phyloP scores from a whole-genome alignment of 2,329 filamentous ascomycete genomes.

The Diplodia mutila region DNA sequence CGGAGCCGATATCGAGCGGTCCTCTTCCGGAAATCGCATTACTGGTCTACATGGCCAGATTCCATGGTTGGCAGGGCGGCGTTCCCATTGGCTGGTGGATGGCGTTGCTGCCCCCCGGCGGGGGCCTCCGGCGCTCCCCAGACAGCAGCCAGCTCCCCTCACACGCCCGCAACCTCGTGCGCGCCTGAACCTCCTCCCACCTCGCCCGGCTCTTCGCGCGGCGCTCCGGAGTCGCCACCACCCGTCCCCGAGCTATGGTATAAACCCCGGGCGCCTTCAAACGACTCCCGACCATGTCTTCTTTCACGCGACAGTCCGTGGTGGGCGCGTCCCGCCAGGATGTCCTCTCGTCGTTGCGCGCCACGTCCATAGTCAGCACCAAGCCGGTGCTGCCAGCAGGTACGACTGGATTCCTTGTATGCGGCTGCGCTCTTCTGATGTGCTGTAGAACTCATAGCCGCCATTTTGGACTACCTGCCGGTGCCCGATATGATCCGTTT shows the following conservation, averaged over 20 bases:
- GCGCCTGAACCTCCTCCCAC: background rate
- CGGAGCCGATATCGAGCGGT: background rate
- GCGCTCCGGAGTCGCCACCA: background rate
- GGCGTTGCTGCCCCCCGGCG: slow-evolving; percentile 3
- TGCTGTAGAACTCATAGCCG: slow-evolving; percentile 75
- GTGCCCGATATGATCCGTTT: slow-evolving; percentile 83
- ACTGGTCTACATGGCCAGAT: background rate
- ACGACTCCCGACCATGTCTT: slow-evolving; percentile 26
- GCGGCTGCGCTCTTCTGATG: background rate
- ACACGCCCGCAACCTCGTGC: slow-evolving; percentile 9
- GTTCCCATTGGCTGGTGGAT: slow-evolving; percentile 8
- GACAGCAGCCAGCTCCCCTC: slow-evolving; percentile 18
- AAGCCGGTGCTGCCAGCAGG: slow-evolving; percentile 83
- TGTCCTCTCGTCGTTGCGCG: slow-evolving; percentile 76
- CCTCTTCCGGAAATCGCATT: background rate
- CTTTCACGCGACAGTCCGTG: slow-evolving; percentile 41
- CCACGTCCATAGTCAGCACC: slow-evolving; percentile 76
- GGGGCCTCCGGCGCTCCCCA: slow-evolving; percentile 17
- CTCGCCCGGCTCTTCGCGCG: background rate
- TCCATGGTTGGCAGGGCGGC: background rate
- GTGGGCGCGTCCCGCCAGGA: slow-evolving; percentile 39
- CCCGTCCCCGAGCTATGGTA: background rate
- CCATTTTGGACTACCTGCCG: slow-evolving; percentile 87
- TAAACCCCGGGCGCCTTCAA: background rate
- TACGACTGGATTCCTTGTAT: slow-evolving; percentile 45